These are phyloP conservation scores for Cladosporium oxysporum DNA, from an alignment of 2,329 filamentous ascomycete genomes.

Conservation along the genomic window DNA sequence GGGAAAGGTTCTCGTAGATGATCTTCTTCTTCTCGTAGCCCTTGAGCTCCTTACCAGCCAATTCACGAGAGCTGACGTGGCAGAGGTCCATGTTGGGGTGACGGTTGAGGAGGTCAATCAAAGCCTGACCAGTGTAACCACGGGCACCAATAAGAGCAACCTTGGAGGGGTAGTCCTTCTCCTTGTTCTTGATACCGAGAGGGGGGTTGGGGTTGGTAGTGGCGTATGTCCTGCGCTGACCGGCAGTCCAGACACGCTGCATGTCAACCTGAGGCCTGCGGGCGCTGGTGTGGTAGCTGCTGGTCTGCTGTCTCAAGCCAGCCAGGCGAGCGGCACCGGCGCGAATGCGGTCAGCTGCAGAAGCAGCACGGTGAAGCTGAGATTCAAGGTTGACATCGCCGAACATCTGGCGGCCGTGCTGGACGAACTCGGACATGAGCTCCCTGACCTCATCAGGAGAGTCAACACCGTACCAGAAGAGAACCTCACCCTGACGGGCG, in stretches of 20 bases:
- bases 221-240: conserved; percentile 48
- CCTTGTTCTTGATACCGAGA: conserved; percentile 82
- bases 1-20: conserved; percentile 84
- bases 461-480: conserved; percentile 95
- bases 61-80: conserved; percentile 90
- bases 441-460: conserved; percentile 77
- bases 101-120: conserved; percentile 82
- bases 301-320: conserved; percentile 56
- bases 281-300: conserved; percentile 66
- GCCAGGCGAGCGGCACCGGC: conserved; percentile 48
- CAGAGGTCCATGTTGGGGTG: conserved; percentile 89
- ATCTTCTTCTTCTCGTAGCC: conserved; percentile 91
- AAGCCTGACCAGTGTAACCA: conserved; percentile 89
- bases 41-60: conserved; percentile 80
- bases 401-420: conserved; percentile 82
- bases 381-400: conserved; percentile 86
- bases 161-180: conserved; percentile 74
- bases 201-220: conserved; percentile 87
- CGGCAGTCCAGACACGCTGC: conserved; percentile 5
- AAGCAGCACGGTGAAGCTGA: conserved; percentile 76
- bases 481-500: conserved; percentile 74
- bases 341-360: conserved; percentile 64
- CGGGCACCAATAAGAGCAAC: conserved; percentile 88
- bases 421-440: conserved; percentile 81
- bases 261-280: conserved; percentile 23